A percentile compares a stretch with the other conserved stretches of the same genome.
These are phyloP conservation scores for Coniochaeta pulveracea DNA, from an alignment of 2,329 filamentous ascomycete genomes.

Conservation along the genomic window DNA sequence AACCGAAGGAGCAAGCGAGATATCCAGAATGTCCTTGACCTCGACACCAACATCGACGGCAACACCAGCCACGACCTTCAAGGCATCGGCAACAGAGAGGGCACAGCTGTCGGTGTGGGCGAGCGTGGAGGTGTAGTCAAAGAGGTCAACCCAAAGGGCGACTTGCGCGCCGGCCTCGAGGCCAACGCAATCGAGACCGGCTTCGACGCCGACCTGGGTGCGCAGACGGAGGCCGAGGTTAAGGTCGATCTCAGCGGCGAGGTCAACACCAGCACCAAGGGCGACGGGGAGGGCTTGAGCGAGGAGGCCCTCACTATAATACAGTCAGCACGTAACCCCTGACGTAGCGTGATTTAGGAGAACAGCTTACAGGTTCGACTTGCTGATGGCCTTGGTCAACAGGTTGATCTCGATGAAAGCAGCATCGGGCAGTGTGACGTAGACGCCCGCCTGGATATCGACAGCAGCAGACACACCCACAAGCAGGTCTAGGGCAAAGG, in stretches of 20 bases:
- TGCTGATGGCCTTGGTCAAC: slow-evolving; percentile 13
- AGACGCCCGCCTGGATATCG: slow-evolving; percentile 15
- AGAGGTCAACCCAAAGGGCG: slow-evolving; percentile 18
- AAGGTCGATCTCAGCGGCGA: slow-evolving; percentile 12
- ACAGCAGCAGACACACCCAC: slow-evolving; percentile 15
- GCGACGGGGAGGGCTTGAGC: slow-evolving; percentile 13
- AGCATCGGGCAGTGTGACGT: slow-evolving; percentile 14
- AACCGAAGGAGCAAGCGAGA: slow-evolving; percentile 16
- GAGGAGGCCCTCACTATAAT: slow-evolving; percentile 10
- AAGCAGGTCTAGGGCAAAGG: slow-evolving; percentile 17
- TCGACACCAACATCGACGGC: slow-evolving; percentile 14
- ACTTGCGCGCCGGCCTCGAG: slow-evolving; percentile 14
- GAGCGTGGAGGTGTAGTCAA: slow-evolving; percentile 18
- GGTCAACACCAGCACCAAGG: slow-evolving; percentile 13
- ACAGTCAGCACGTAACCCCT: not conserved
- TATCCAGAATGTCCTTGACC: slow-evolving; percentile 10
- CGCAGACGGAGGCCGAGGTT: slow-evolving; percentile 17
- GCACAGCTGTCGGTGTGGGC: slow-evolving; percentile 8
- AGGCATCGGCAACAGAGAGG: slow-evolving; percentile 11
- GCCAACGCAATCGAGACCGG: slow-evolving; percentile 13
- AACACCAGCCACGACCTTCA: slow-evolving; percentile 14
- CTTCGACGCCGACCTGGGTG: slow-evolving; percentile 13
- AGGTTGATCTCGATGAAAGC: slow-evolving; percentile 16
- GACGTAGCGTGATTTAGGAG: not conserved
- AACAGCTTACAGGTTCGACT: slow-evolving; percentile 9